Base-by-base conservation (phyloP, 78 protist genomes). In the Anaeramoeba flamelloides region DNA sequence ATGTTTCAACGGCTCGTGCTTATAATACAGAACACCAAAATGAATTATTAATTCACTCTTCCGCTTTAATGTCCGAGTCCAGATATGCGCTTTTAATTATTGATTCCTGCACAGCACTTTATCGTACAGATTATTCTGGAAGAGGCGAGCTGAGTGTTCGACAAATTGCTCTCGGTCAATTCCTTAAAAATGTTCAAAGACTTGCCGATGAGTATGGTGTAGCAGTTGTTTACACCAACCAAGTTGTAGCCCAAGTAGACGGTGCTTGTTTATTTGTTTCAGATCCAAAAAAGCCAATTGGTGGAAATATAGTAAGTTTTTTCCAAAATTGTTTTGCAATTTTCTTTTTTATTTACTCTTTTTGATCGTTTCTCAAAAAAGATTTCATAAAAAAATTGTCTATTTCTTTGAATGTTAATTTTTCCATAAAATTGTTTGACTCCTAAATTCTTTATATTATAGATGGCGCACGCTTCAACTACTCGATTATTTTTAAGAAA, bases 401-500 rank as follows among this genome's bases (percentile, higher is more conserved):
- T n/a, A n/a, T n/a, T n/a, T n/a, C n/a, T n/a, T n/a, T n/a, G n/a
- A n/a, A n/a, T n/a, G n/a, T n/a, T n/a, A n/a, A n/a, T n/a, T n/a
- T n/a, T n/a, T n/a, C n/a, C n/a, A n/a, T n/a, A n/a, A n/a, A n/a
- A n/a, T n/a, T n/a, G n/a, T n/a, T n/a, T n/a, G n/a, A n/a, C n/a
- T n/a, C n/a, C n/a, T n/a, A n/a, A n/a, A n/a, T n/a, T n/a, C n/a
- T n/a, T n/a, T n/a, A n/a, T n/a, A n/a, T n/a, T n/a, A n/a, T n/a
- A n/a, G n/a, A 91, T 98, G 85, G 99, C 99, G 0, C 99, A 98
- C 81, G 98, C 99, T 0, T 92, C 98, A 0, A 96, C 99, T 12
- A 95, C 98, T 0, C 83, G 98, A 38, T 31, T 83, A 38, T 79
- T 1, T 4, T 12, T 79, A 1, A 34, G 82, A 3, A 83, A 83